A percentile compares a stretch with the other conserved stretches of the same genome.
Conservation (phyloP, 208 protist species). For the Wallacemonas rigidus region DNA sequence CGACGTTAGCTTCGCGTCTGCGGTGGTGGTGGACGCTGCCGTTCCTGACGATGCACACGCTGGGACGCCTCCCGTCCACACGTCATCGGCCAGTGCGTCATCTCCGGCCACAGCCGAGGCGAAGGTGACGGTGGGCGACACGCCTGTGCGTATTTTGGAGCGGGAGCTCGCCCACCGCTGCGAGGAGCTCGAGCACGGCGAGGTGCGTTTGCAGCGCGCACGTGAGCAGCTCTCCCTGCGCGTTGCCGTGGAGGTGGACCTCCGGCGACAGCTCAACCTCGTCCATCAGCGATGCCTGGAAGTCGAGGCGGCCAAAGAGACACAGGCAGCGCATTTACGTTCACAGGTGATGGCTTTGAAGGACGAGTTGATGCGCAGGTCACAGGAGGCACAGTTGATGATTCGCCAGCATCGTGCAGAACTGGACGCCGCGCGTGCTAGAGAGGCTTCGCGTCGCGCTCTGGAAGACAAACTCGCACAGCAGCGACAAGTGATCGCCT, state of each 20-base stretch:
- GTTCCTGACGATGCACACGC: background rate
- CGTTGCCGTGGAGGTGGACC: slow-evolving; percentile 47
- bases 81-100: background rate
- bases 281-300: slow-evolving; percentile 35
- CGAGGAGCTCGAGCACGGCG: slow-evolving; percentile 23
- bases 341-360: slow-evolving; percentile 72
- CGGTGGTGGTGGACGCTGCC: background rate
- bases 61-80: no score
- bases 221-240: slow-evolving; percentile 55
- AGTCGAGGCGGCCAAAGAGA: slow-evolving; percentile 22
- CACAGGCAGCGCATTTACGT: slow-evolving; percentile 25
- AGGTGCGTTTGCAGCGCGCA: slow-evolving; percentile 30
- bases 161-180: slow-evolving; percentile 23
- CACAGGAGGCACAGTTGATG: slow-evolving; percentile 49
- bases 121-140: background rate
- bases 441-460: slow-evolving; percentile 23
- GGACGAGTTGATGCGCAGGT: slow-evolving; percentile 73
- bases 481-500: slow-evolving; percentile 23
- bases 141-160: slow-evolving; percentile 13
- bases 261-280: slow-evolving; percentile 54
- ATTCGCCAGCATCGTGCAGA: slow-evolving; percentile 37
- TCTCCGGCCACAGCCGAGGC: background rate
- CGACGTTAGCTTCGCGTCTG: slow-evolving; percentile 20
- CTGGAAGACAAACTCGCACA: slow-evolving; percentile 20
- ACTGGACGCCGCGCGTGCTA: background rate